Conservation (phyloP, 441 rosid species). For the Pelargonium myrrhifolium region DNA sequence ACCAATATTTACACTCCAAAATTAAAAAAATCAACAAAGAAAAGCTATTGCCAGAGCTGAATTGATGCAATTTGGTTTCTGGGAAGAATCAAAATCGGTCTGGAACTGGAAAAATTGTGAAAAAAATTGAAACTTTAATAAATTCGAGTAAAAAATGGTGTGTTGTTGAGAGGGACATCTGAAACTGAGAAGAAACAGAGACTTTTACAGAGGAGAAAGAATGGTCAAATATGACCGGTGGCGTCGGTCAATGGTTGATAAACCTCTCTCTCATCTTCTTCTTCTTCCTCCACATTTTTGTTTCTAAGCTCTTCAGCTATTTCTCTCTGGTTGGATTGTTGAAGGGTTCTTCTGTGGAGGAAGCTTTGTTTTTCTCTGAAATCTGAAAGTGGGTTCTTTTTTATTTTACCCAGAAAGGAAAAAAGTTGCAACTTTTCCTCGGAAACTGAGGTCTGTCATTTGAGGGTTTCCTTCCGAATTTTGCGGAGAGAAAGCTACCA, state of each 20-base stretch:
- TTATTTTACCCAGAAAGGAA: background rate
- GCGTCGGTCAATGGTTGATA: slow-evolving; percentile 45
- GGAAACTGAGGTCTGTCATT: slow-evolving; percentile 10
- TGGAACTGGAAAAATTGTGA: background rate
- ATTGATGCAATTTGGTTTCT: background rate
- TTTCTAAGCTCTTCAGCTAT: slow-evolving; percentile 7
- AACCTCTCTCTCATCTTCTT: slow-evolving; percentile 18
- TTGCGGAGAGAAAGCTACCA: slow-evolving; percentile 21
- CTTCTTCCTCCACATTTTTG: background rate
- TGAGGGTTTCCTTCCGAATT: slow-evolving; percentile 14
- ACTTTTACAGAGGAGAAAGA: slow-evolving; percentile 14
- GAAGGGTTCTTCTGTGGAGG: slow-evolving; percentile 12
- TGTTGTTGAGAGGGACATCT: slow-evolving; percentile 15
- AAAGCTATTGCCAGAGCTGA: background rate
- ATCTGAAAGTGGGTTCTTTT: slow-evolving; percentile 6
- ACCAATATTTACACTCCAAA: background rate
- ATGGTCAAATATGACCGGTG: slow-evolving; percentile 37
- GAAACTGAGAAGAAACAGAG: slow-evolving; percentile 18
- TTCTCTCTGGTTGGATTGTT: slow-evolving; percentile 7
- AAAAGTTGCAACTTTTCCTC: slow-evolving; percentile 4
- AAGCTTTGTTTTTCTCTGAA: background rate
- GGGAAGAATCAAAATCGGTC: background rate
- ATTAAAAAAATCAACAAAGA: background rate
- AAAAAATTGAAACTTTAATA: background rate
- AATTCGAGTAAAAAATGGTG: background rate